Percentiles rank a stretch among this genome's conserved stretches.
These are phyloP conservation scores for Taiozyma sp. DNA, from an alignment of 1,139 yeast genomes.

Conservation along the genomic window DNA sequence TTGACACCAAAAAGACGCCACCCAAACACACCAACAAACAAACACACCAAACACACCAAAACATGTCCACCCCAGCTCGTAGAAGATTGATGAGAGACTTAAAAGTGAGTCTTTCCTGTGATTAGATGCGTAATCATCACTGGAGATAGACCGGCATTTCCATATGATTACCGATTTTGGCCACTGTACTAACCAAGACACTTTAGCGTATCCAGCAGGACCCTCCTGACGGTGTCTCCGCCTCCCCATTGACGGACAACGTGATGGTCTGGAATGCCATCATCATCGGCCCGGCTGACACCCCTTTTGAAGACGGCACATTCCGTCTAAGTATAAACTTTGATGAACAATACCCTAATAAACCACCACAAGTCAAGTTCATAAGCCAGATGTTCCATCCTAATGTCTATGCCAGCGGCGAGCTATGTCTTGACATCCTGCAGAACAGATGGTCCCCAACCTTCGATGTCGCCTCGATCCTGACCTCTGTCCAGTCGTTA, in stretches of 20 bases:
- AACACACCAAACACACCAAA: no score
- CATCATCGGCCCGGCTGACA: constrained; percentile 94
- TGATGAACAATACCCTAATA: constrained; percentile 96
- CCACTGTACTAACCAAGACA: no score
- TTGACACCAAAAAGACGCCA: no score
- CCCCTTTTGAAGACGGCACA: constrained; percentile 98
- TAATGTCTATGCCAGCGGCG: constrained; percentile 93
- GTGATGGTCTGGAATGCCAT: constrained; percentile 98
- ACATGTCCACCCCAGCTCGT: constrained; percentile 96
- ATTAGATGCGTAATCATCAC: no score
- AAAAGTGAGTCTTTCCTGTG: constrained; percentile 45
- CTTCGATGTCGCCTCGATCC: constrained; percentile 94
- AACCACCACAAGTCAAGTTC: constrained; percentile 91
- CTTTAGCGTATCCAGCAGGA: constrained; percentile 88
- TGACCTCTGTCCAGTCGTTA: constrained; percentile 78
- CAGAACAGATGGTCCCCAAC: constrained; percentile 99
- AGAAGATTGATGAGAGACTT: constrained; percentile 98
- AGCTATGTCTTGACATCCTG: constrained; percentile 88
- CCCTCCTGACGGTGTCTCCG: constrained; percentile 97
- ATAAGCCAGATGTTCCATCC: constrained; percentile 97
- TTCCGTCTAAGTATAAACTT: constrained; percentile 81
- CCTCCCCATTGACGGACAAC: constrained; percentile 94
- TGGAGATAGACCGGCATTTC: no score
- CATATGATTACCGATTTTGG: no score
- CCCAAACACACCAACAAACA: no score